phyloP scores from a whole-genome alignment of 495 filamentous ascomycete species.

The Talaromyces borbonicus region DNA sequence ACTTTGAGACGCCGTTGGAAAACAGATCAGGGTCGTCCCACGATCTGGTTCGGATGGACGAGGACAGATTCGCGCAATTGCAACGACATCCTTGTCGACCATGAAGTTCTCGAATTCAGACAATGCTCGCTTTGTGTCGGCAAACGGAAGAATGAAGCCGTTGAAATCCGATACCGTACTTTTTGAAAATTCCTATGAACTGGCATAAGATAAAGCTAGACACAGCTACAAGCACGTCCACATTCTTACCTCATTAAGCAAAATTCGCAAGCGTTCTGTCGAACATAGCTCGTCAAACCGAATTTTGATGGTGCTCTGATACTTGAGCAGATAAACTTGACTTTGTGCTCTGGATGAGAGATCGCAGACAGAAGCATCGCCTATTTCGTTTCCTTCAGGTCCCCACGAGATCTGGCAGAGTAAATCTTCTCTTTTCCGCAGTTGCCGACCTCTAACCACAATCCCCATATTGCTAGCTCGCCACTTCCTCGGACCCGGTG shows the following conservation, averaged over 20 bases:
- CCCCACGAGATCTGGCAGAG: slow-evolving; percentile 25
- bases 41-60: background rate
- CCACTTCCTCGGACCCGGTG: background rate
- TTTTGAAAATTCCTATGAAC: no score
- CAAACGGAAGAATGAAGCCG: slow-evolving; percentile 29
- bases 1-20: slow-evolving; percentile 15
- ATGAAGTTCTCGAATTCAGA: slow-evolving; percentile 21
- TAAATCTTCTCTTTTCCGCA: background rate
- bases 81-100: slow-evolving; percentile 13
- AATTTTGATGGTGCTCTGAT: slow-evolving; percentile 18
- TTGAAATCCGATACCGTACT: slow-evolving; percentile 11
- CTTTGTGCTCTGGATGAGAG: slow-evolving; percentile 6
- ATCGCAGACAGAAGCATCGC: slow-evolving; percentile 31
- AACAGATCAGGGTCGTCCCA: slow-evolving; percentile 17
- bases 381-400: slow-evolving; percentile 21
- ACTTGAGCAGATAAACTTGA: slow-evolving; percentile 6
- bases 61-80: slow-evolving; percentile 16
- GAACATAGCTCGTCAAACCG: slow-evolving; percentile 34
- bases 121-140: slow-evolving; percentile 21
- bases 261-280: slow-evolving; percentile 20
- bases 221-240: no score
- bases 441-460: background rate
- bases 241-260: slow-evolving; percentile 23
- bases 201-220: no score
- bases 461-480: background rate